Evolutionary conservation across 176 grass and related monocot genomes (phyloP), one percentile per base, ranked within the genome.

Genomic region (Raddia distichophylla): DNA sequence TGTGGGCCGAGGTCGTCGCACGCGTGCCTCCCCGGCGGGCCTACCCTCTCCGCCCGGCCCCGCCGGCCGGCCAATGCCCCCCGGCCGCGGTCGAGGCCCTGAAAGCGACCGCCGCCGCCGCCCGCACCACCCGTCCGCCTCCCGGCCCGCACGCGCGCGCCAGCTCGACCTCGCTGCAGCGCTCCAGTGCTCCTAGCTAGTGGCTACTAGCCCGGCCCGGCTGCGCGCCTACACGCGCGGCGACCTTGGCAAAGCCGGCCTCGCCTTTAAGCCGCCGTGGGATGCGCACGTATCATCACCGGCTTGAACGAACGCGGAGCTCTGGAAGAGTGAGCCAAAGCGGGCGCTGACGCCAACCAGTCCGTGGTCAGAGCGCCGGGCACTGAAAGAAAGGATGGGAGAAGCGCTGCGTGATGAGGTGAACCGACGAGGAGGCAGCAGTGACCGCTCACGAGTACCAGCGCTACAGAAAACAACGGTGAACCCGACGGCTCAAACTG

Each of bases 61-160:
- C 8, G 35, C 69, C 50, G 48, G 22, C 45, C 10, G 17, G 62
- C 82, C 63, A 43, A 58, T 54, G 68, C 76, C 76, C 6, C 52
- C 76, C 17, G 12, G 64, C 16, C 20, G 48, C 2, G 0, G 72
- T 82, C 79, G 55, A 49, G 74, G 68, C 0, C 12, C 27, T 8
- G 70, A 86, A 67, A 86, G 84, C 70, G 84, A 81, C 62, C 3
- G 60, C 5, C 53, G 70, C 70, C 60, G 51, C 8, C 51, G 60
- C 53, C 51, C 50, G 60, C 77, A 3, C 77, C 77, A 48, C 42
- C 37, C 83, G 34, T 71, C 47, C 67, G 34, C 35, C 14, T 17
- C 27, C 7, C 64, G 37, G 16, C 56, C 69, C 12, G 11, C 2
- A 27, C 27, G 27, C 27, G 27, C 27, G 27, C 27, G 27, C 27